Evolutionary conservation across 1,284 basidiomycete genomes (phyloP).

Genomic region (Cryptococcus sp.): DNA sequence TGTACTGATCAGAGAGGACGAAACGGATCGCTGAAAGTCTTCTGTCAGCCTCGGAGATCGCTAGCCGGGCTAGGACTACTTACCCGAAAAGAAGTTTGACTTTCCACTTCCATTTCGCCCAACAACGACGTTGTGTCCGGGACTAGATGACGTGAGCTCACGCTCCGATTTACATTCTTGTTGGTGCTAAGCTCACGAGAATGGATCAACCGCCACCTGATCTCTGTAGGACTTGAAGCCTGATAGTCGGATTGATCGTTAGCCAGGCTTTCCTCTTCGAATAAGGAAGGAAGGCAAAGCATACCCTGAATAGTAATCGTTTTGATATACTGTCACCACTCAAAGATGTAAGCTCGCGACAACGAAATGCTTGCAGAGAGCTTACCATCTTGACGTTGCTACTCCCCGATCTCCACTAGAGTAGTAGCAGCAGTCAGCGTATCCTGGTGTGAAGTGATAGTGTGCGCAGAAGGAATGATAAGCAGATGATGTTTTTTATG

Average conservation of each 20-base stretch:
- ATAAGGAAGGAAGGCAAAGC: slow-evolving; percentile 35
- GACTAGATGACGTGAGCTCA: slow-evolving; percentile 56
- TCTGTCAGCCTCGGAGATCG: slow-evolving; percentile 3
- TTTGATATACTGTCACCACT: slow-evolving; percentile 70
- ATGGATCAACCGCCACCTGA: slow-evolving; percentile 60
- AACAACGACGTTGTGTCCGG: slow-evolving; percentile 89
- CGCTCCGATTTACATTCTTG: background rate
- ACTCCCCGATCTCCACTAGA: too few species aligned
- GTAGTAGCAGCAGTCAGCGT: too few species aligned
- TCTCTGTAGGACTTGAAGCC: slow-evolving; percentile 92
- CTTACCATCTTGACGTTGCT: slow-evolving; percentile 24
- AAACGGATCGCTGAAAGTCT: slow-evolving; percentile 78
- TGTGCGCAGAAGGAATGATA: too few species aligned
- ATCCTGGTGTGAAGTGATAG: too few species aligned
- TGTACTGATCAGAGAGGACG: slow-evolving; percentile 95
- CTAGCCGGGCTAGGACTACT: slow-evolving; percentile 25
- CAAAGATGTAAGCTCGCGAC: slow-evolving; percentile 3
- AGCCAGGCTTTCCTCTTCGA: background rate
- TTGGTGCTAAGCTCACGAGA: slow-evolving; percentile 44
- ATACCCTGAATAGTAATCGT: slow-evolving; percentile 82
- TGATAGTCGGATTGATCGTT: slow-evolving; percentile 23
- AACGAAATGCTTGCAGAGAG: background rate
- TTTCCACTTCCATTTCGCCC: slow-evolving; percentile 94
- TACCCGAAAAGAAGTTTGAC: slow-evolving; percentile 93
- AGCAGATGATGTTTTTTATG: too few species aligned